Evolutionary conservation across 2,329 filamentous ascomycete species (phyloP).

Genomic region (Thermoascus crustaceus): DNA sequence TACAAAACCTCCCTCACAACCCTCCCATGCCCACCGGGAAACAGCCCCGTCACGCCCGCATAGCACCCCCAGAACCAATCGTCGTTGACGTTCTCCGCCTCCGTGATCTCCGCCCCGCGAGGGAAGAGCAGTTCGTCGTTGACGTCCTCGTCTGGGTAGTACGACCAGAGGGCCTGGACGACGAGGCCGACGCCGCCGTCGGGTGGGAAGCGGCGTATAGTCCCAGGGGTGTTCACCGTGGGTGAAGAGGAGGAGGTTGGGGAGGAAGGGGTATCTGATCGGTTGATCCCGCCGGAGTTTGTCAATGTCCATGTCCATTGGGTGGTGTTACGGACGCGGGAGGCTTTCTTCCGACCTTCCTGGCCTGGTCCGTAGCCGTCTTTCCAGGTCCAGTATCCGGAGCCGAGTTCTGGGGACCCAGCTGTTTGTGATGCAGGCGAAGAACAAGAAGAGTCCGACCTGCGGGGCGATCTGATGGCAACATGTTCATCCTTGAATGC

Average conservation of each 20-base stretch:
- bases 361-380: too few relatives aligned
- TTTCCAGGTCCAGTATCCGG: constrained; percentile 36
- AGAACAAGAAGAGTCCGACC: neutral
- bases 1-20: constrained; percentile 35
- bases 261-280: constrained; percentile 6
- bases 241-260: constrained; percentile 54
- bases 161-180: constrained; percentile 63
- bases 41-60: constrained; percentile 69
- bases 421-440: constrained; percentile 6
- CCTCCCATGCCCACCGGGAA: constrained; percentile 69
- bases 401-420: constrained; percentile 19
- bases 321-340: constrained; percentile 21
- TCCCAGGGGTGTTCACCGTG: too few relatives aligned
- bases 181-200: constrained; percentile 63
- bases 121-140: constrained; percentile 77
- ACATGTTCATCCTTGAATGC: constrained; percentile 55
- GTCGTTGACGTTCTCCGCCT: constrained; percentile 79
- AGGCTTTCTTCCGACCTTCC: constrained; percentile 30
- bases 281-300: too few relatives aligned
- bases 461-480: too few relatives aligned
- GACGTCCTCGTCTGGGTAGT: constrained; percentile 55
- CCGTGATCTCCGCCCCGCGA: constrained; percentile 69
- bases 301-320: too few relatives aligned
- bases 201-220: constrained; percentile 53
- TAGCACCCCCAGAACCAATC: constrained; percentile 88